Conservation (phyloP, 2,329 filamentous ascomycete species). For the Helotiales sp. region DNA sequence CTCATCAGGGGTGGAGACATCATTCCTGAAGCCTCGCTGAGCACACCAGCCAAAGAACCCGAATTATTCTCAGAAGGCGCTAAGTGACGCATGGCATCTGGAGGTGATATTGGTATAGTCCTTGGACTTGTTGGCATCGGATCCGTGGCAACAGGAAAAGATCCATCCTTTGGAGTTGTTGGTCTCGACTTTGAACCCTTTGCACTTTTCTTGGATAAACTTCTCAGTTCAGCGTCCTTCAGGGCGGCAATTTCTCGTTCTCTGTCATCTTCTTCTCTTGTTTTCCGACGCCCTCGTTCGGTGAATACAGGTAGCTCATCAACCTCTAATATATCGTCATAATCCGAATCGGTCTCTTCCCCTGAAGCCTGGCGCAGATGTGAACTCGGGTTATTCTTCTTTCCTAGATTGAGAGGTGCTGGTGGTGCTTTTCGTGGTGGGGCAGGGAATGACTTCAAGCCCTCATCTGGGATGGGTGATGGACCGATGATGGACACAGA, state of each 20-base stretch:
- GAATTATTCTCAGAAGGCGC: slow-evolving; percentile 38
- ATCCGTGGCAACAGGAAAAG: slow-evolving; percentile 26
- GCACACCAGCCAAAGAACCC: slow-evolving; percentile 53
- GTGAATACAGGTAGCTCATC: slow-evolving; percentile 56
- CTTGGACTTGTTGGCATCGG: slow-evolving; percentile 43
- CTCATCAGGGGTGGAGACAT: slow-evolving; percentile 52
- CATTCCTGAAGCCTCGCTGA: slow-evolving; percentile 40
- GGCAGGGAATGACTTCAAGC: slow-evolving; percentile 54
- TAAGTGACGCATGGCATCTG: slow-evolving; percentile 35
- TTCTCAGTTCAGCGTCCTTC: slow-evolving; percentile 69
- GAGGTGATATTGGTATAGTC: slow-evolving; percentile 34
- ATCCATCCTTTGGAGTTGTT: slow-evolving; percentile 43
- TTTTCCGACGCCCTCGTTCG: slow-evolving; percentile 75
- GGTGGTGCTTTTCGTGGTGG: slow-evolving; percentile 80
- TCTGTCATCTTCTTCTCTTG: slow-evolving; percentile 82
- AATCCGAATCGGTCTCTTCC: slow-evolving; percentile 74
- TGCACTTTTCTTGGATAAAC: slow-evolving; percentile 72
- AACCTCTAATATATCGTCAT: slow-evolving; percentile 74
- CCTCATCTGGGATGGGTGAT: slow-evolving; percentile 40
- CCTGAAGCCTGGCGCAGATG: slow-evolving; percentile 49
- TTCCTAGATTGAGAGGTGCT: slow-evolving; percentile 74
- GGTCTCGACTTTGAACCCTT: slow-evolving; percentile 46
- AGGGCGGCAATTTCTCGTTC: slow-evolving; percentile 69
- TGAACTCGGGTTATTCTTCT: slow-evolving; percentile 40
- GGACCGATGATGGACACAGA: slow-evolving; percentile 44